Conservation (phyloP, 2,329 filamentous ascomycete species). For the Knufia fluminis region DNA sequence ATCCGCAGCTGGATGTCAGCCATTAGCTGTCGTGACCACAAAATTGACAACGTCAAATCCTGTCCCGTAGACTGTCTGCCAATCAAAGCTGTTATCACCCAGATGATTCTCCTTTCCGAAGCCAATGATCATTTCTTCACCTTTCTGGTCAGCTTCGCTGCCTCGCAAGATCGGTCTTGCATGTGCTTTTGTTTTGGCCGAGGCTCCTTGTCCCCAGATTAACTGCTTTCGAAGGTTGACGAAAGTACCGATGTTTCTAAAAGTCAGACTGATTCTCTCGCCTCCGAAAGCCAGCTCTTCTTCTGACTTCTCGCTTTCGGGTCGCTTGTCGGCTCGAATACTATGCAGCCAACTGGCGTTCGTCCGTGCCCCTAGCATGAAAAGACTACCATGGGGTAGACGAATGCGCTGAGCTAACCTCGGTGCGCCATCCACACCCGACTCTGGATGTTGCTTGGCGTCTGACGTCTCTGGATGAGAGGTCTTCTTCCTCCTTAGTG, state of each 20-base stretch:
- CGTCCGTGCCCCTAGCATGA: slow-evolving; percentile 68
- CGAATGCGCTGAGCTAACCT: slow-evolving; percentile 58
- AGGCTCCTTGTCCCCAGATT: slow-evolving; percentile 92
- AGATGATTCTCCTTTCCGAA: slow-evolving; percentile 81
- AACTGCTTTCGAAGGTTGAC: slow-evolving; percentile 51
- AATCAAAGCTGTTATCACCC: slow-evolving; percentile 61
- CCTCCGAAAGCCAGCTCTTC: slow-evolving; percentile 65
- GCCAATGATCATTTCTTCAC: slow-evolving; percentile 55
- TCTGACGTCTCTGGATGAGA: slow-evolving; percentile 21
- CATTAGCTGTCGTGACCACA: slow-evolving; percentile 11
- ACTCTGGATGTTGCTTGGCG: background rate
- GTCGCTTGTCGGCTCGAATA: slow-evolving; percentile 80
- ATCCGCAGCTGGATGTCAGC: too few species aligned
- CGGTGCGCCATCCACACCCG: slow-evolving; percentile 26
- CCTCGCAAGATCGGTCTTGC: slow-evolving; percentile 62
- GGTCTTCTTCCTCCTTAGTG: slow-evolving; percentile 69
- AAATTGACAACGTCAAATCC: slow-evolving; percentile 69
- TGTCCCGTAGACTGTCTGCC: slow-evolving; percentile 63
- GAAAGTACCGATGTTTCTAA: slow-evolving; percentile 81
- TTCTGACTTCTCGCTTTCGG: slow-evolving; percentile 53
- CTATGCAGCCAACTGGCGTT: slow-evolving; percentile 85
- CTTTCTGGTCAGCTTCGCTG: slow-evolving; percentile 53
- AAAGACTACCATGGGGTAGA: slow-evolving; percentile 82
- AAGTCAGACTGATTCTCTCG: slow-evolving; percentile 82
- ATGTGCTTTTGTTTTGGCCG: slow-evolving; percentile 51